Base-by-base conservation (phyloP, 148 eudicot species). In the Fallopia convolvulus region DNA sequence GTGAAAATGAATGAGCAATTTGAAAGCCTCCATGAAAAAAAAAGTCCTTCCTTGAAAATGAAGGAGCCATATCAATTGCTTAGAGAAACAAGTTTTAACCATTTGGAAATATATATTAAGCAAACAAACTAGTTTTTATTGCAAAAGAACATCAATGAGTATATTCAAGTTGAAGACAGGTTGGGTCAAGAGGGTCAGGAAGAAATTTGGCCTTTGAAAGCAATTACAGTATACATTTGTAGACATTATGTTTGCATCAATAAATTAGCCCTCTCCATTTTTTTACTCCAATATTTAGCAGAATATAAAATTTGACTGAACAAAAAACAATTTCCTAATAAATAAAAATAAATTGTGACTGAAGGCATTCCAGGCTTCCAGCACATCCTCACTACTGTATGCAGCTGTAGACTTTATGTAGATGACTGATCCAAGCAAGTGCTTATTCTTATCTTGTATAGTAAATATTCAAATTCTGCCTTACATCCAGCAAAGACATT, bases 301-400 rank as follows among this genome's bases (percentile, higher is more conserved):
- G 63, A n/a, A 56, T 20, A 56, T 58, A 21, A 8, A 5, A 21
- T 20, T 21, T 58, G 65, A 21, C 13, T 58, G 65, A 6, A 58
- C 3, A 58, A 58, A 46, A 68, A 68, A 65, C 33, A 32, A 13
- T 12, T 30, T 65, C 41, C 41, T 30, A 3, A 32, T 65, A 5
- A 65, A 32, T 65, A 32, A 36, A 36, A 68, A 65, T 65, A 65
- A 36, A 68, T 36, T 68, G 72, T 68, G 72, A 46, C n/a, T 36
- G 44, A 68, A 68, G 72, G 46, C 44, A 68, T 33, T 68, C 72
- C n/a, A n/a, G n/a, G n/a, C n/a, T n/a, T n/a, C n/a, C 72, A 68
- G 44, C 44, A 33, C 72, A 68, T 7, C 17, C 32, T 61, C 36
- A 12, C 17, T 12, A 61, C 15, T 61, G 20, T 15, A 36, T 68